Evolutionary conservation across 2,329 filamentous ascomycete species (phyloP).

Genomic region (Penicillium crustosum): DNA sequence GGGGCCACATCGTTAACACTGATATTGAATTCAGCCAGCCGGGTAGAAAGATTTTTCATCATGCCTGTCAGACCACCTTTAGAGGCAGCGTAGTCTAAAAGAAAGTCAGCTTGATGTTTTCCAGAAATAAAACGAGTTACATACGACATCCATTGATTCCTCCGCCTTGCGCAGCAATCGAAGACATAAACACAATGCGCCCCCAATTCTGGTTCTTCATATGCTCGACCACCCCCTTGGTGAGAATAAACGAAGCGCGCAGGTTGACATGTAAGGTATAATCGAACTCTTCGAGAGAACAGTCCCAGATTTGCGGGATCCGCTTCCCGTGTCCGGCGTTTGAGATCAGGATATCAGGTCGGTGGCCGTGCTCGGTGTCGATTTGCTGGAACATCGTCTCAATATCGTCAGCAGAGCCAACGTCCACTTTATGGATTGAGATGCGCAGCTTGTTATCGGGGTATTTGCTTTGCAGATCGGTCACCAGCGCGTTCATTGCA

Average conservation of each 20-base stretch:
- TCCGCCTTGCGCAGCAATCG: conserved; percentile 62
- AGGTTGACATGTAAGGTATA: conserved; percentile 63
- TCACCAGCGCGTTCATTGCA: conserved; percentile 48
- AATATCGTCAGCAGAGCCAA: conserved; percentile 56
- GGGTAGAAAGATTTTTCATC: conserved; percentile 64
- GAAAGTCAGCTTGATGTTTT: background rate
- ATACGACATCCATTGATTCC: conserved; percentile 62
- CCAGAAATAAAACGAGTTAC: conserved; percentile 11
- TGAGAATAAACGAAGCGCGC: conserved; percentile 61
- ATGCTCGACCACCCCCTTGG: conserved; percentile 59
- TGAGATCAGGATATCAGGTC: conserved; percentile 63
- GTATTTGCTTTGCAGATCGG: conserved; percentile 40
- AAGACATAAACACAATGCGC: conserved; percentile 63
- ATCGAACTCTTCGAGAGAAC: conserved; percentile 64
- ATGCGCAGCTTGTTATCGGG: conserved; percentile 41
- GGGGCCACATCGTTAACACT: conserved; percentile 69
- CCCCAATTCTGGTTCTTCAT: conserved; percentile 64
- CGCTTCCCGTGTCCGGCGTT: conserved; percentile 68
- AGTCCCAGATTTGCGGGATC: conserved; percentile 58
- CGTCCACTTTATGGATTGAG: conserved; percentile 59
- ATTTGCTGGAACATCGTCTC: conserved; percentile 57
- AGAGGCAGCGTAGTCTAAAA: conserved; percentile 55
- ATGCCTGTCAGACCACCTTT: conserved; percentile 64
- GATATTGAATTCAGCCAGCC: conserved; percentile 60
- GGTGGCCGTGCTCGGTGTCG: conserved; percentile 51